Percentiles rank a stretch among this genome's conserved stretches.
Evolutionary conservation across 331 rosid species (phyloP).

Genomic region (Arachis monticola): DNA sequence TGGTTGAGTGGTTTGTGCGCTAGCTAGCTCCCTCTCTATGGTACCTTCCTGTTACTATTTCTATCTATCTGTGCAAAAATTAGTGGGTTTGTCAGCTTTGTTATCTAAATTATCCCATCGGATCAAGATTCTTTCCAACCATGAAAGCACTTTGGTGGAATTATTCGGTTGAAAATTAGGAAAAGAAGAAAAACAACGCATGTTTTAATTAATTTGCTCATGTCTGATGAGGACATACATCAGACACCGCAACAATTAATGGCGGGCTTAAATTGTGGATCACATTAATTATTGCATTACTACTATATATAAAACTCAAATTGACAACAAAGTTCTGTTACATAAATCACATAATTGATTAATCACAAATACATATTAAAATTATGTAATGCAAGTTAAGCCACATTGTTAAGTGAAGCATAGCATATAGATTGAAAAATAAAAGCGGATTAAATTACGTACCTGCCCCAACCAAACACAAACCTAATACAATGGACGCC

Average conservation of each 20-base stretch:
- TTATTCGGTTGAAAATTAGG: slow-evolving; percentile 28
- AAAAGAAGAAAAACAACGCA: slow-evolving; percentile 11
- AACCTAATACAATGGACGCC: slow-evolving; percentile 53
- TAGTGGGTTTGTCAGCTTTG: slow-evolving; percentile 45
- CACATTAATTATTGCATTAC: not conserved
- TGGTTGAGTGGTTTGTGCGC: not conserved
- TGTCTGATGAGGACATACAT: not conserved
- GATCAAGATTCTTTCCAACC: slow-evolving; percentile 45
- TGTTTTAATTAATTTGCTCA: slow-evolving; percentile 5
- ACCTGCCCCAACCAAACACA: slow-evolving; percentile 76
- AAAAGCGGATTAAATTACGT: slow-evolving; percentile 30
- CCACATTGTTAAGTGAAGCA: slow-evolving; percentile 11
- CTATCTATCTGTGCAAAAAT: slow-evolving; percentile 1
- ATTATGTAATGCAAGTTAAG: slow-evolving; percentile 16
- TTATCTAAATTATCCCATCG: slow-evolving; percentile 22
- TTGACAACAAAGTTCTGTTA: no score
- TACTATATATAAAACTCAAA: no score
- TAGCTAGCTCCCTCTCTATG: not conserved
- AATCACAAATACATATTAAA: no score
- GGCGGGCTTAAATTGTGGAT: no score
- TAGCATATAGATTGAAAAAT: slow-evolving; percentile 27
- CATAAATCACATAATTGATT: no score
- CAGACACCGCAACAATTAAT: not conserved
- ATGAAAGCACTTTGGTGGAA: slow-evolving; percentile 45
- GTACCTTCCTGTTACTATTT: slow-evolving; percentile 20